A percentile compares a stretch with the other conserved stretches of the same genome.
Conservation (phyloP, 2,329 filamentous ascomycete genomes). For the Aspergillus pseudotamarii region DNA sequence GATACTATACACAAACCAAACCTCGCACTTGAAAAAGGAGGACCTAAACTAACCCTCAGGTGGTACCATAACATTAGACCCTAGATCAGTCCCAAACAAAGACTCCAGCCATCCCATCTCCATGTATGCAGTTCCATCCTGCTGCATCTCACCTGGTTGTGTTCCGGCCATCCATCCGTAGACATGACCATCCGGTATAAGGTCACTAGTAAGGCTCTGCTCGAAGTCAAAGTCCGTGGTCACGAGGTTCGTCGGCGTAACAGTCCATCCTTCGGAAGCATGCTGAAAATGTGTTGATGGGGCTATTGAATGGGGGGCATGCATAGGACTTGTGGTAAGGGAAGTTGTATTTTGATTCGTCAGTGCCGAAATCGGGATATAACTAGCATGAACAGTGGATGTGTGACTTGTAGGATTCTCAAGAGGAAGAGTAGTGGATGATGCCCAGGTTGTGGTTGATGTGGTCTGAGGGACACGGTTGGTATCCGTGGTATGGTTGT, state of each 20-base stretch:
- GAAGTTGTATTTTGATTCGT: not conserved
- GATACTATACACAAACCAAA: not conserved
- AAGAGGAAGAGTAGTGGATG: not conserved
- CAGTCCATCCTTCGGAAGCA: not conserved
- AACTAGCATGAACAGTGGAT: not conserved
- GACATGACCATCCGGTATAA: not conserved
- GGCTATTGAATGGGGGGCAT: not conserved
- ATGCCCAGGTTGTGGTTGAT: not conserved
- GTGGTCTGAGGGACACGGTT: not conserved
- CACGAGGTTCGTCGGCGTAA: not conserved
- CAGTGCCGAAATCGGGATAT: not conserved
- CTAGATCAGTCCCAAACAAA: conserved; percentile 1
- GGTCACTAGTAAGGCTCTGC: not conserved
- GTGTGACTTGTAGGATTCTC: not conserved
- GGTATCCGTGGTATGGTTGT: not conserved
- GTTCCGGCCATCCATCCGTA: not conserved
- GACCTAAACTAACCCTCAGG: not conserved
- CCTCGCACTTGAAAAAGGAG: too few relatives aligned
- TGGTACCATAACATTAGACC: not conserved
- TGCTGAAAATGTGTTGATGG: not conserved
- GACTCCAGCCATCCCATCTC: conserved; percentile 10
- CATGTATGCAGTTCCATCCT: not conserved
- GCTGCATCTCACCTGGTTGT: too few relatives aligned
- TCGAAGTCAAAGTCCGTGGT: conserved; percentile 9
- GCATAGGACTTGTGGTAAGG: not conserved